Percentiles rank a stretch among this genome's conserved stretches.
Evolutionary conservation across 2,329 filamentous ascomycete species (phyloP).

Genomic region (Cladophialophora carrionii): DNA sequence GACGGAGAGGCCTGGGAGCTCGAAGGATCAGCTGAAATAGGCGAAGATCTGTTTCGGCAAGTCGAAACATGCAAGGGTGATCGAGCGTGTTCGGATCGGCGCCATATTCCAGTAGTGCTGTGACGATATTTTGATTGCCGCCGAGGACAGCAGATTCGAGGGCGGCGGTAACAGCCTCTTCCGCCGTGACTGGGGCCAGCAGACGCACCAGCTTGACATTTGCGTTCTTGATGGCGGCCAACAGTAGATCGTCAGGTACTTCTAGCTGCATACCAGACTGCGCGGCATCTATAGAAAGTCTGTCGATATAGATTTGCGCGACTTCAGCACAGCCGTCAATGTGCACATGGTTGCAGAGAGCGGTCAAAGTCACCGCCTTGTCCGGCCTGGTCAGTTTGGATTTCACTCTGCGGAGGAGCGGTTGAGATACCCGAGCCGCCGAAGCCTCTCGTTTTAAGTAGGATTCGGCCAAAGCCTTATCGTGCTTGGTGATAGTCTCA

Average conservation of each 20-base stretch:
- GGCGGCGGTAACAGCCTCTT: conserved; percentile 11
- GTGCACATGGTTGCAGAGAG: conserved; percentile 20
- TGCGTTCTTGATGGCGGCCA: conserved; percentile 10
- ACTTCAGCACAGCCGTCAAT: conserved; percentile 18
- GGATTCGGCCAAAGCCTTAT: conserved; percentile 22
- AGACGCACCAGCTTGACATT: conserved; percentile 19
- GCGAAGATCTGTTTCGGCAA: conserved; percentile 3
- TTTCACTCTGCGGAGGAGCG: conserved; percentile 19
- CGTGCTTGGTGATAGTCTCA: conserved; percentile 17
- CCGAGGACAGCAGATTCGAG: conserved; percentile 9
- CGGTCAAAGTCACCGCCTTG: conserved; percentile 14
- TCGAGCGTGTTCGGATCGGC: conserved; percentile 10
- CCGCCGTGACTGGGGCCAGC: conserved; percentile 14
- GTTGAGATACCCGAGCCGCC: conserved; percentile 14
- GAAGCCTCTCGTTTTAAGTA: conserved; percentile 17
- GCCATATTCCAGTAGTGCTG: conserved; percentile 15
- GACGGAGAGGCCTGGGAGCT: conserved; percentile 9
- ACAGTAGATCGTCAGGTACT: conserved; percentile 7
- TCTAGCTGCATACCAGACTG: conserved; percentile 8
- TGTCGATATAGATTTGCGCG: conserved; percentile 24
- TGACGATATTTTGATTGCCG: conserved; percentile 2
- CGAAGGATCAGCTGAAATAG: conserved; percentile 20
- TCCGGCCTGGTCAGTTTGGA: conserved; percentile 19
- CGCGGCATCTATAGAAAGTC: conserved; percentile 8
- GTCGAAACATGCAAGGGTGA: conserved; percentile 1